A percentile compares a stretch with the other conserved stretches of the same genome.
These are phyloP conservation scores for Grosmannia huntii DNA, from an alignment of 2,329 filamentous ascomycete species.

Conservation along the genomic window DNA sequence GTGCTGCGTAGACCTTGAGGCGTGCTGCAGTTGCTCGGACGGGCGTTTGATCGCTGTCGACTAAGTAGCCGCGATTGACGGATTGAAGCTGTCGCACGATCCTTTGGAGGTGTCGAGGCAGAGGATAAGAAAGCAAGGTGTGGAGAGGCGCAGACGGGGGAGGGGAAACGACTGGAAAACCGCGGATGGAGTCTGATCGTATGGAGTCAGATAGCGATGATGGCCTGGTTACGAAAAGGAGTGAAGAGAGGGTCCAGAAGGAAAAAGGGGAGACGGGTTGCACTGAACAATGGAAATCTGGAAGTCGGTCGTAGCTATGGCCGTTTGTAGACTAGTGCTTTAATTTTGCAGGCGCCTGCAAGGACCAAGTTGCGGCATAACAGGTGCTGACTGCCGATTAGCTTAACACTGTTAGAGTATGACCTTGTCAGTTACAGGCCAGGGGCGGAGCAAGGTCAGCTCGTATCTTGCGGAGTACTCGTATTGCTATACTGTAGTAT, in stretches of 20 bases:
- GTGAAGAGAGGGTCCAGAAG: background rate
- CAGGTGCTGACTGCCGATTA: background rate
- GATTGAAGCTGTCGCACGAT: no score
- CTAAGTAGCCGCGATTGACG: no score
- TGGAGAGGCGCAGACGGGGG: background rate
- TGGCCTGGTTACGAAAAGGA: background rate
- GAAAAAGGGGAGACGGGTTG: background rate
- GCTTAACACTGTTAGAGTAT: background rate
- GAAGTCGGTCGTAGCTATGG: background rate
- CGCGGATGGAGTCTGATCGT: background rate
- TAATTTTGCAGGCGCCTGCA: background rate
- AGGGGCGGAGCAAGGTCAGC: background rate
- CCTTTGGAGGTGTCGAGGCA: background rate
- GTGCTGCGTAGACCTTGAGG: no score
- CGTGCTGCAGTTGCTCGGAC: no score
- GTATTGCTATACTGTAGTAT: no score
- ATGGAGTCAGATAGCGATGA: no score
- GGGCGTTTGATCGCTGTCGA: no score
- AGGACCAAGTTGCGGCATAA: background rate
- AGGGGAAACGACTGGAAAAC: background rate
- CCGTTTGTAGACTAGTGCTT: background rate
- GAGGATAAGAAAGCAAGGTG: background rate
- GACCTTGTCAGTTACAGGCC: background rate
- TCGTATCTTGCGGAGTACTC: no score
- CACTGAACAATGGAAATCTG: background rate